phyloP scores from a whole-genome alignment of 2,329 filamentous ascomycete species.

The Cladorrhinum sp. region DNA sequence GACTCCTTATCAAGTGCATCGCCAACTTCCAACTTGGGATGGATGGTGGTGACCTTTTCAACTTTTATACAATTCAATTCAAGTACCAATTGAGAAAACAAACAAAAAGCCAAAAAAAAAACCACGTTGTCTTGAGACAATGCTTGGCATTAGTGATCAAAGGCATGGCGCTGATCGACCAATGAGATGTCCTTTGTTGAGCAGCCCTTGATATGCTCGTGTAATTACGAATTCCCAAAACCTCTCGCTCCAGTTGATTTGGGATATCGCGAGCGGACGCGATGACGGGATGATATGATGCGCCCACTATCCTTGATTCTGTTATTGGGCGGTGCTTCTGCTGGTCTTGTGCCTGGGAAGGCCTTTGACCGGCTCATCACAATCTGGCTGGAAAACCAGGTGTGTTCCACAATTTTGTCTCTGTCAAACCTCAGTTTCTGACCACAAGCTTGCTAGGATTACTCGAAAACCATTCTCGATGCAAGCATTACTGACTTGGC shows the following conservation, averaged over 20 bases:
- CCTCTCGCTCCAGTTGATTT: background rate
- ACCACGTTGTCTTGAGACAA: background rate
- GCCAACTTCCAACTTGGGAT: background rate
- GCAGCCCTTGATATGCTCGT: too few relatives aligned
- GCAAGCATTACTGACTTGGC: conserved; percentile 39
- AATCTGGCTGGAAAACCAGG: conserved; percentile 46
- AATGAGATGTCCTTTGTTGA: background rate
- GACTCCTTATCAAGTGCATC: too few relatives aligned
- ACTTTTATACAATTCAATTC: background rate
- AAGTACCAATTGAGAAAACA: background rate
- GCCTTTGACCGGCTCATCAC: conserved; percentile 43
- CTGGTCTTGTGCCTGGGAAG: conserved; percentile 34
- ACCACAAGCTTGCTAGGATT: conserved; percentile 40
- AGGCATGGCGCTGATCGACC: background rate
- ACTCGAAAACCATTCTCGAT: conserved; percentile 39
- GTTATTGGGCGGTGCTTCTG: conserved; percentile 10
- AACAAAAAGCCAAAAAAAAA: too few relatives aligned
- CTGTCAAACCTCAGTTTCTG: background rate
- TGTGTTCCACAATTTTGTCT: conserved; percentile 21
- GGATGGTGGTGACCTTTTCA: too few relatives aligned
- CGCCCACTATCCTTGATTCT: conserved; percentile 5
- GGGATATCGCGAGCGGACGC: background rate
- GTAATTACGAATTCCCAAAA: background rate
- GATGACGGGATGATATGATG: conserved; percentile 17
- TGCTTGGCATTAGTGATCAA: background rate